phyloP scores from a whole-genome alignment of 148 eudicot species.

The Silene conica region DNA sequence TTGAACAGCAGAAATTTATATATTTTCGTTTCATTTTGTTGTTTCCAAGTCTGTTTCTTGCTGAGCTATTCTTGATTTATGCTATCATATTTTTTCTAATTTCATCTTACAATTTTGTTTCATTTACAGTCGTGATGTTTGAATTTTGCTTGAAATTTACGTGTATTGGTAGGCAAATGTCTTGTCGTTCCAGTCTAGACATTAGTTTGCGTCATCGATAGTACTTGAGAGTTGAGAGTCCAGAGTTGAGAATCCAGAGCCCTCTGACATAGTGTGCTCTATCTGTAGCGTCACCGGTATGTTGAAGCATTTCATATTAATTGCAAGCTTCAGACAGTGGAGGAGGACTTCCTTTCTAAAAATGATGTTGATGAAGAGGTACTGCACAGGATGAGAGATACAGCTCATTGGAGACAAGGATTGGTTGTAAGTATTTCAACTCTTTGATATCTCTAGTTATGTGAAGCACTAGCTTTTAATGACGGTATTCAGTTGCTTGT shows the following conservation, averaged over 20 bases:
- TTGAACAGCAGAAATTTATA: background rate
- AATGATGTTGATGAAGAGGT: constrained; percentile 40
- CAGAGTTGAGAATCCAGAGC: background rate
- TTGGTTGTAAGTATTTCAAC: constrained; percentile 72
- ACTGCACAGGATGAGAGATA: constrained; percentile 43
- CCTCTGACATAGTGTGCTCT: background rate
- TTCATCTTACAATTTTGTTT: too few relatives aligned
- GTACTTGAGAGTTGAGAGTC: background rate
- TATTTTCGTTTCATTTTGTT: background rate
- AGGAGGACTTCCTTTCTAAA: constrained; percentile 63
- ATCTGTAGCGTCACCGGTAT: constrained; percentile 71
- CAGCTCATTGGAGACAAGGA: constrained; percentile 78
- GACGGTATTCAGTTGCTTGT: constrained; percentile 1
- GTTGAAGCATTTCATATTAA: constrained; percentile 80
- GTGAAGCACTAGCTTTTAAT: background rate
- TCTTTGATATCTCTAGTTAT: background rate
- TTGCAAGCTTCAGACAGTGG: constrained; percentile 54
- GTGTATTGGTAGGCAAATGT: background rate
- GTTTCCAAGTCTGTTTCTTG: background rate
- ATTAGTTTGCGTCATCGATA: background rate
- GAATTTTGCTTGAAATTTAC: background rate
- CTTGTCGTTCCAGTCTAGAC: too few relatives aligned
- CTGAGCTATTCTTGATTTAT: background rate
- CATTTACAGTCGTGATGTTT: too few relatives aligned
- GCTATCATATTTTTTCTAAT: background rate